Evolutionary conservation across 495 filamentous ascomycete species (phyloP), one percentile per base, ranked within the genome.

Genomic region (Neurospora hispaniola): DNA sequence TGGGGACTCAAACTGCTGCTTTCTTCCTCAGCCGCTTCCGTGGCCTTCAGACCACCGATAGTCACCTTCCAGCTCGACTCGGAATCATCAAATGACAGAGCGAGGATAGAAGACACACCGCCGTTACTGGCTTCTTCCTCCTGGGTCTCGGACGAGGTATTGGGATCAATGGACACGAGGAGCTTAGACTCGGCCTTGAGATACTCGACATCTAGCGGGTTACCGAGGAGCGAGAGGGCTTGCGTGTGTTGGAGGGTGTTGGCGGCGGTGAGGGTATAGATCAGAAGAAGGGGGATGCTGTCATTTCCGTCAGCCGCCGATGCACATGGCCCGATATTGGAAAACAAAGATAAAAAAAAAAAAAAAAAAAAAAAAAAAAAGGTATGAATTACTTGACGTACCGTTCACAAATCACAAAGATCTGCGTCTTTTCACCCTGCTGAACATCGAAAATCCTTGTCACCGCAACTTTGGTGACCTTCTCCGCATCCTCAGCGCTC

Each of bases 321-420:
- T 70, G 40, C 40, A 41, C 40, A 9, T 9, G 9, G 9, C 9
- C 9, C 40, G 11, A 9, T 11, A 41, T 41, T 41, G 9, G 9
- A 9, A 9, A n/a, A n/a, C n/a, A n/a, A n/a, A n/a, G n/a, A n/a
- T n/a, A n/a, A n/a, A n/a, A n/a, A n/a, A n/a, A n/a, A n/a, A n/a
- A n/a, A n/a, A n/a, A n/a, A n/a, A n/a, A n/a, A n/a, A n/a, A n/a
- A n/a, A n/a, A n/a, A n/a, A n/a, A n/a, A n/a, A 40, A 41, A 7
- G 23, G 38, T 20, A 38, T 41, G 39, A 73, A 40, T 42, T 6
- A 38, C 4, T 38, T 6, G 27, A 81, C 85, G 76, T 86, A 93
- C 92, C 88, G 87, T 84, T 94, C 91, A 74, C 90, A 87, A 39
- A 88, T 83, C 31, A 91, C 89, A n/a, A 91, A 71, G 10, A 94